These are phyloP conservation scores for Elsinoe perseae DNA, from an alignment of 2,329 filamentous ascomycete genomes.

Conservation along the genomic window DNA sequence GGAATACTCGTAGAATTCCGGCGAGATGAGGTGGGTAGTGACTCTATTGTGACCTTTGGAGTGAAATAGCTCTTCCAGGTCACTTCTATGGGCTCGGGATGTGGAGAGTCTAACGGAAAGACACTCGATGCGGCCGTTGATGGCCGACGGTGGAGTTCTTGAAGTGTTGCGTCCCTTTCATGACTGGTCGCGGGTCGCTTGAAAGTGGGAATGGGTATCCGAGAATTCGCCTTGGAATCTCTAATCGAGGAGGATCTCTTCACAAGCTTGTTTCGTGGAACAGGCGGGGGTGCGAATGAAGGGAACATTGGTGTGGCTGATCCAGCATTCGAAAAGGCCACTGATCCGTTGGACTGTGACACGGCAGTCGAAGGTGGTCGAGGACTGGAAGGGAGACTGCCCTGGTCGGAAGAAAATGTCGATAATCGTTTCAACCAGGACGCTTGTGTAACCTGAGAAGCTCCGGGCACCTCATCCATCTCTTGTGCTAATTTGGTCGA, in stretches of 20 bases:
- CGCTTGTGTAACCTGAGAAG: constrained; percentile 34
- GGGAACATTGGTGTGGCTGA: constrained; percentile 58
- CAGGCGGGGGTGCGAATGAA: constrained; percentile 31
- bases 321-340: constrained; percentile 38
- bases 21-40: constrained; percentile 19
- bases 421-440: constrained; percentile 70
- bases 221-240: constrained; percentile 46
- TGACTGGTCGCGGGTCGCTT: constrained; percentile 71
- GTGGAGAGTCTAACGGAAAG: constrained; percentile 9
- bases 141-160: constrained; percentile 29
- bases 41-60: constrained; percentile 23
- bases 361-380: constrained; percentile 59
- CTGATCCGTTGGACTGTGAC: constrained; percentile 53
- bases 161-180: constrained; percentile 63
- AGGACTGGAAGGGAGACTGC: constrained; percentile 45
- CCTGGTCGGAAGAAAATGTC: constrained; percentile 43
- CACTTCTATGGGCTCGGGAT: constrained; percentile 16
- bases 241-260: constrained; percentile 59
- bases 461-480: constrained; percentile 3
- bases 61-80: constrained; percentile 31
- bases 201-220: constrained; percentile 58
- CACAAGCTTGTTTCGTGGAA: constrained; percentile 65
- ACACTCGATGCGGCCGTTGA: constrained; percentile 8
- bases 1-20: constrained; percentile 30
- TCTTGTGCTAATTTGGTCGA: constrained; percentile 5